Base-by-base conservation (phyloP, 257 asterid genomes). In the Lycium ferocissimum region DNA sequence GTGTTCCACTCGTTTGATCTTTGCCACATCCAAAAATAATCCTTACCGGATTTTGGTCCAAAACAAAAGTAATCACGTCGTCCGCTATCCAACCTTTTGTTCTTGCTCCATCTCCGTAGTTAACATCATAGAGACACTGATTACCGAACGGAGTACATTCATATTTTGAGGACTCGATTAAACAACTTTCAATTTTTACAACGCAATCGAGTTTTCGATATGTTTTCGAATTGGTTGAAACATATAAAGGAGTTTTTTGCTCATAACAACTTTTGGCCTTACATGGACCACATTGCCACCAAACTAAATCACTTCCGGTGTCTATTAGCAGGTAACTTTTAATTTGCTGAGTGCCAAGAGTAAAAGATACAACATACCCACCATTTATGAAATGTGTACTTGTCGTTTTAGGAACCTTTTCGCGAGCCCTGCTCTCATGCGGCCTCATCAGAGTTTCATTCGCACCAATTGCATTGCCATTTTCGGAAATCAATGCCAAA, bases 211-310 rank as follows among this genome's bases (percentile, higher is more conserved):
- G n/a, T 18, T 57, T 57, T 57, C 20, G 20, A 57, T 13, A 57
- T 57, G 17, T 15, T 57, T 57, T 57, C 7, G 62, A 57, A 57
- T 57, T n/a, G 5, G 20, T 57, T 6, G 62, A 18, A 57, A 57
- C 17, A 57, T 67, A 67, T 7, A 70, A 2, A 38, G 53, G 53
- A 15, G 38, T 10, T 33, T 15, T 40, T 67, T 69, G 73, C 22
- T 63, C 26, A 18, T 66, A 66, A 66, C 73, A 66, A 47, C 6
- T 66, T 12, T 63, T 26, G 0, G 70, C 12, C 8, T 2, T 18
- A 67, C 49, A 67, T 67, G 75, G 75, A 35, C 75, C 75, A 67
- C 75, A 67, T 35, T 35, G 75, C 43, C 72, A 65, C 72, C 71
- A 65, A 65, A 65, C 1, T 35, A 26, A 65, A 65, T 5, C 37